Percentiles rank a stretch among this genome's conserved stretches.
Conservation (phyloP, 371 early-diverging fungal genomes). For the Dinochytrium kinnereticum region DNA sequence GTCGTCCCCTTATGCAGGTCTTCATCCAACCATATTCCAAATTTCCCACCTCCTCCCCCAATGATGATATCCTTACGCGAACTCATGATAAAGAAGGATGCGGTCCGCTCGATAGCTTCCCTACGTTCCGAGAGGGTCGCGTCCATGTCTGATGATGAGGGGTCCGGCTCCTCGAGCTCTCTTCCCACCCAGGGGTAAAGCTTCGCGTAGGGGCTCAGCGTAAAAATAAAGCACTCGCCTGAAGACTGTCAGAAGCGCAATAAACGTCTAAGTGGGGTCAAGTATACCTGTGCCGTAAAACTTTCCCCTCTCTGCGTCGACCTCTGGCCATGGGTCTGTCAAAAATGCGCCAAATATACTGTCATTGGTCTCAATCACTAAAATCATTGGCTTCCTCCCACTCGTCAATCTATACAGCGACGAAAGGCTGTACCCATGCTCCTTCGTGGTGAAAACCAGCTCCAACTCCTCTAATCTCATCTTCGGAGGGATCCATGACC, state of each 20-base stretch:
- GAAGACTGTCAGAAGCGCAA: neutral
- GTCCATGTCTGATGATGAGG: constrained; percentile 1
- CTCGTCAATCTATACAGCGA: constrained; percentile 35
- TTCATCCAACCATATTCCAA: constrained; percentile 39
- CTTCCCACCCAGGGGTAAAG: constrained; percentile 51
- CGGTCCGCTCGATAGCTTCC: constrained; percentile 27
- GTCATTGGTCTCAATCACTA: constrained; percentile 43
- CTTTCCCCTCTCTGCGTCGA: constrained; percentile 25
- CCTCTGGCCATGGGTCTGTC: constrained; percentile 35
- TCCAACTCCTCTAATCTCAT: constrained; percentile 41
- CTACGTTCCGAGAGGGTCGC: neutral
- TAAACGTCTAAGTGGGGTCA: neutral
- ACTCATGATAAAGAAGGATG: constrained; percentile 46
- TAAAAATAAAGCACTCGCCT: constrained; percentile 54
- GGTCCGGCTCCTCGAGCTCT: neutral
- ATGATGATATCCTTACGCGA: constrained; percentile 38
- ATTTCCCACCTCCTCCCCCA: constrained; percentile 47
- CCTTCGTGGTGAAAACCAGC: constrained; percentile 49
- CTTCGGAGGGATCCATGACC: constrained; percentile 51
- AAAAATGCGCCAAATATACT: constrained; percentile 54
- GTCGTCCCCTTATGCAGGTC: constrained; percentile 43
- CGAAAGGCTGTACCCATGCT: constrained; percentile 45
- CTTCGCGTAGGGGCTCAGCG: constrained; percentile 43
- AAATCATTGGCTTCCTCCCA: constrained; percentile 39
- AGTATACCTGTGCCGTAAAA: constrained; percentile 45